Evolutionary conservation across 192 early-diverging fungal genomes (phyloP), one percentile per base, ranked within the genome.

Genomic region (Backusella australiensis): DNA sequence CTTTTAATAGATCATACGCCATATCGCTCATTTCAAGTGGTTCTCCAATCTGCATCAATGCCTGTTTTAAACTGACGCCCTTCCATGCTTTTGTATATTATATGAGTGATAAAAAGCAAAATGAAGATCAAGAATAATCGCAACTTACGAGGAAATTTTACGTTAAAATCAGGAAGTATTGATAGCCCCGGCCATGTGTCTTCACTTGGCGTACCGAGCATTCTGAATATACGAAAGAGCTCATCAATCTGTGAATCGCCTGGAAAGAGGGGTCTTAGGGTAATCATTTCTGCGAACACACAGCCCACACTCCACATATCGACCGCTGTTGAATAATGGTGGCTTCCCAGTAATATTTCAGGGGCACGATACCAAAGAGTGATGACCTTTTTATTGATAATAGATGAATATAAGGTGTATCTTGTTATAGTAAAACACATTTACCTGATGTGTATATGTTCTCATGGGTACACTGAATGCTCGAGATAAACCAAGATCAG

Each of bases 231-330:
- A 72, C 81, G 78, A 74, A 89, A 90, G 12, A 90, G 70, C 71
- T 90, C 78, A 74, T 90, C 89, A 78, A 90, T 90, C 53, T 90
- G 85, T 0, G 88, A 89, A 75, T 90, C 89, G 29, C 86, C 86
- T 38, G 97, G 94, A 72, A 99, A 98, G 49, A 98, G 80, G 1
- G 98, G 94, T 19, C 81, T 81, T 44, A 92, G 85, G 41, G 84
- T 81, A 36, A 89, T 85, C 95, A 99, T 94, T 85, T 99, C 98
- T 36, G 96, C 96, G 89, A 99, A 94, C 75, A 99, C 97, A 81
- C 97, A 98, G 1, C 96, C 98, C 59, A 97, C 91, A 68, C 92
- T 93, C 98, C 98, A 99, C 87, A 99, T 97, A 83, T 99, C 98
- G 36, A 99, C 92, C 9, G 91, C 93, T 11, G 94, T 95, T 14